These are phyloP conservation scores for Acacia confusa DNA, from an alignment of 306 rosid genomes.

Conservation along the genomic window DNA sequence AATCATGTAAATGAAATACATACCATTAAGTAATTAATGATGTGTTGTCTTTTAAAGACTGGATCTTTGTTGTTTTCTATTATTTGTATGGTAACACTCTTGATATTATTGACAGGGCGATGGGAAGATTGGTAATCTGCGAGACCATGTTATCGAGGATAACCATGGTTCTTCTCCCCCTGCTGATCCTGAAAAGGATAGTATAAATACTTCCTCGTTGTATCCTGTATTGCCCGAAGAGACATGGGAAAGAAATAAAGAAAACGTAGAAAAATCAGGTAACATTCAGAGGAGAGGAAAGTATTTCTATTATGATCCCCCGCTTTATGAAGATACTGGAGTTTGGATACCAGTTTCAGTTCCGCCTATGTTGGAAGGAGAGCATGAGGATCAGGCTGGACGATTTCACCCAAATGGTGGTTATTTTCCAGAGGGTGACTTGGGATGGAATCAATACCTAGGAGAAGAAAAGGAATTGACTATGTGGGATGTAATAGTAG, in stretches of 20 bases:
- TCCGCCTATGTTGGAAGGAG: slow-evolving; percentile 89
- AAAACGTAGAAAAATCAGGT: slow-evolving; percentile 33
- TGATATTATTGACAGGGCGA: slow-evolving; percentile 41
- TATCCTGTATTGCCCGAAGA: slow-evolving; percentile 40
- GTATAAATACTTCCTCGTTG: slow-evolving; percentile 30
- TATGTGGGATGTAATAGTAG: slow-evolving; percentile 95
- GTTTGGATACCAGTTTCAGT: slow-evolving; percentile 98
- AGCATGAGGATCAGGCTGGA: slow-evolving; percentile 67
- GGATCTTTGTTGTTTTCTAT: not conserved
- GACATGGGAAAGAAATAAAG: slow-evolving; percentile 33
- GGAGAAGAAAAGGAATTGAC: slow-evolving; percentile 87
- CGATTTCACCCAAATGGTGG: slow-evolving; percentile 75
- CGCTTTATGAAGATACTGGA: slow-evolving; percentile 81
- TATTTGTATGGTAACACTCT: slow-evolving; percentile 16
- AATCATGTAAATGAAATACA: not conserved
- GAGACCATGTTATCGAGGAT: slow-evolving; percentile 22
- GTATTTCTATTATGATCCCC: slow-evolving; percentile 75
- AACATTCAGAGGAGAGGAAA: slow-evolving; percentile 47
- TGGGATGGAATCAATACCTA: slow-evolving; percentile 74
- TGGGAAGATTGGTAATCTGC: slow-evolving; percentile 32
- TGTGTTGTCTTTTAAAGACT: slow-evolving; percentile 3
- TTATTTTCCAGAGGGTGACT: slow-evolving; percentile 83
- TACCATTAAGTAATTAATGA: not conserved
- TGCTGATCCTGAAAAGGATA: slow-evolving; percentile 25
- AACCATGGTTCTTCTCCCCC: slow-evolving; percentile 29